These are phyloP conservation scores for Penicillium subrubescens DNA, from an alignment of 495 filamentous ascomycete species.

Conservation along the genomic window DNA sequence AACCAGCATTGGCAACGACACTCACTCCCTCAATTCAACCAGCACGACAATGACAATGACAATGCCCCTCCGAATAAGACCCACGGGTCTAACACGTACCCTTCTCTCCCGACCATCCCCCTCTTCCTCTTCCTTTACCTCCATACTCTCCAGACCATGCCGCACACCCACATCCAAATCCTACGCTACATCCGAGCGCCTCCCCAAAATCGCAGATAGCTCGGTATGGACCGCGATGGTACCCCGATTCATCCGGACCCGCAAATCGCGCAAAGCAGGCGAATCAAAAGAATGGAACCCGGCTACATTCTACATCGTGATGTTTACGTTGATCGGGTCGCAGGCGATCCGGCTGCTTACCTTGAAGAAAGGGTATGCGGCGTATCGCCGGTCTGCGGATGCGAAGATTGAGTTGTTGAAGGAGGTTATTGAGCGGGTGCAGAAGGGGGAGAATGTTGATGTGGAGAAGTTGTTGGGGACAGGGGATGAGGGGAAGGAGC, in stretches of 20 bases:
- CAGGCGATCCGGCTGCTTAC: slow-evolving; percentile 91
- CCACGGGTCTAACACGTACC: slow-evolving; percentile 11
- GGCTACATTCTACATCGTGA: slow-evolving; percentile 87
- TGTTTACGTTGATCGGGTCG: slow-evolving; percentile 88
- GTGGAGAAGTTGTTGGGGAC: slow-evolving; percentile 82
- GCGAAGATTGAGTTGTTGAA: slow-evolving; percentile 74
- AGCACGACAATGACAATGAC: slow-evolving; percentile 21
- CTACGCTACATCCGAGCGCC: slow-evolving; percentile 38
- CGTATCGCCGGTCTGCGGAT: slow-evolving; percentile 73
- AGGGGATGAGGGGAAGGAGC: slow-evolving; percentile 72
- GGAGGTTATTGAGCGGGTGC: slow-evolving; percentile 80
- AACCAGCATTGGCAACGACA: neutral
- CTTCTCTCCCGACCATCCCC: neutral
- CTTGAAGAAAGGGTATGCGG: slow-evolving; percentile 71
- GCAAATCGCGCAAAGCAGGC: slow-evolving; percentile 36
- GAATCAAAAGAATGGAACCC: slow-evolving; percentile 84
- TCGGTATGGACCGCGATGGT: slow-evolving; percentile 74
- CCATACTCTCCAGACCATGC: slow-evolving; percentile 6
- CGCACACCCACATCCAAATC: slow-evolving; percentile 17
- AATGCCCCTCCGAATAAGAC: slow-evolving; percentile 16
- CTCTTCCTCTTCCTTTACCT: slow-evolving; percentile 5
- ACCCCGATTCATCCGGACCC: slow-evolving; percentile 49
- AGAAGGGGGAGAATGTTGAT: slow-evolving; percentile 87
- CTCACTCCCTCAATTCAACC: neutral
- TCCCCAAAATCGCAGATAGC: slow-evolving; percentile 62